Base-by-base conservation (phyloP, 306 rosid genomes). In the Prunus dulcis region DNA sequence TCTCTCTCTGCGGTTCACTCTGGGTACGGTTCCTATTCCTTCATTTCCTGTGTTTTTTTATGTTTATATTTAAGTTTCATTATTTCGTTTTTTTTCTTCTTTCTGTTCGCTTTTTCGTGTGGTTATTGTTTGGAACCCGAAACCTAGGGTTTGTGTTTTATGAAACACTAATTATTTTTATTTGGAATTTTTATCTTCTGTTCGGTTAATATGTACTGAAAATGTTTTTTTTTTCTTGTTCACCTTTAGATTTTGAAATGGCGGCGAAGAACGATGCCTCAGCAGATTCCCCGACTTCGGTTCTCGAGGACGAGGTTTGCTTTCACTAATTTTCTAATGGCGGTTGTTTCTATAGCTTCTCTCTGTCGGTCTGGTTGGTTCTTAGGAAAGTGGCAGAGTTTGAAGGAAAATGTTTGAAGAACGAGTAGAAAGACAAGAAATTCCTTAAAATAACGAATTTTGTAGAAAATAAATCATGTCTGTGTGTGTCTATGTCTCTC, bases 241-340 rank as follows among this genome's bases (percentile, higher is more conserved):
- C 30, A 19, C 49, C 57, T 78, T 51, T 75, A 87, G 93, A 78
- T 78, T 77, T 88, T 74, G 51, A 67, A 82, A 96, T 92, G 97
- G 90, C 6, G 61, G 47, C 47, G 75, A 83, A 76, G 78, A 80
- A 62, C 56, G 91, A 83, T 0, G 89, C 77, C 56, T 51, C 87
- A 66, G 82, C 84, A 0, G 97, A 89, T 23, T 92, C 99, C 10
- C 99, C 97, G 22, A 89, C 96, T 32, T 92, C 97, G 56, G 96
- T 92, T 19, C 93, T 91, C 12, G 91, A 87, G 77, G 93, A 91
- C 8, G 96, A 96, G 96, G 99, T 90, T 67, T 6, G 62, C 13
- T 63, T 20, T 58, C 27, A 2, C 63, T 56, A 22, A 27, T 61
- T 46, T 23, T 17, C 8, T 52, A 18, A 25, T 49, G 28, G 38